A percentile compares a stretch with the other conserved stretches of the same genome.
phyloP scores from a whole-genome alignment of 257 asterid species.

The Coffea eugenioides region DNA sequence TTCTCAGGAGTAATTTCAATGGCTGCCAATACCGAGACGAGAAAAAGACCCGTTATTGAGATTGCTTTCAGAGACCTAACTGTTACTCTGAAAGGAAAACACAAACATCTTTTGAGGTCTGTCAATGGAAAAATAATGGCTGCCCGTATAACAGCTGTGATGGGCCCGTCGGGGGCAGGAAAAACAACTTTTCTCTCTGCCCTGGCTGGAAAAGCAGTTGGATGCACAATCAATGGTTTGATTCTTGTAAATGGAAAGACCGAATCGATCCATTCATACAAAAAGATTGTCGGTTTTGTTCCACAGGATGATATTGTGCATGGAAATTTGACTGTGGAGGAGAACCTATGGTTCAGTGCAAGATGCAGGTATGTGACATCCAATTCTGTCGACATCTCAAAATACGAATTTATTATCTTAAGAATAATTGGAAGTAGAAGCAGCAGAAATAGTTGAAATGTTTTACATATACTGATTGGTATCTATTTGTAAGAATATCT shows the following conservation, averaged over 20 bases:
- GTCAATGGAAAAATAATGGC: slow-evolving; percentile 76
- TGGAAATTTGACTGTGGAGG: slow-evolving; percentile 94
- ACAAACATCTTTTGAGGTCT: slow-evolving; percentile 67
- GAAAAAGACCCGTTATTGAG: slow-evolving; percentile 65
- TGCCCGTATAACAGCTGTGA: slow-evolving; percentile 88
- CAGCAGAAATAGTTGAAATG: neutral
- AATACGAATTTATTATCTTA: neutral
- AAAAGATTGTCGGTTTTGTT: slow-evolving; percentile 82
- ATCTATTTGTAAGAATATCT: neutral
- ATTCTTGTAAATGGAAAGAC: slow-evolving; percentile 66
- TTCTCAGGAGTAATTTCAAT: slow-evolving; percentile 64
- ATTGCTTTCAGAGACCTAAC: slow-evolving; percentile 68
- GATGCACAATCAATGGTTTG: slow-evolving; percentile 65
- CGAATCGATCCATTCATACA: slow-evolving; percentile 74
- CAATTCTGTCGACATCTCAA: neutral
- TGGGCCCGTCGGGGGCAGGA: slow-evolving; percentile 99
- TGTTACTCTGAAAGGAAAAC: slow-evolving; percentile 68
- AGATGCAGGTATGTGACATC: slow-evolving; percentile 63
- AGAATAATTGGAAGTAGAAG: too few relatives aligned
- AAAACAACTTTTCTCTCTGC: slow-evolving; percentile 97
- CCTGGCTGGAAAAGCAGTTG: slow-evolving; percentile 82
- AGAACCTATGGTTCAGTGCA: slow-evolving; percentile 98
- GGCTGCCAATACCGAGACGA: slow-evolving; percentile 48
- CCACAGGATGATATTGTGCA: slow-evolving; percentile 98
- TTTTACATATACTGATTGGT: neutral